Evolutionary conservation across 2,329 filamentous ascomycete genomes (phyloP), one percentile per base, ranked within the genome.

Genomic region (Apiospora rasikravindrae): DNA sequence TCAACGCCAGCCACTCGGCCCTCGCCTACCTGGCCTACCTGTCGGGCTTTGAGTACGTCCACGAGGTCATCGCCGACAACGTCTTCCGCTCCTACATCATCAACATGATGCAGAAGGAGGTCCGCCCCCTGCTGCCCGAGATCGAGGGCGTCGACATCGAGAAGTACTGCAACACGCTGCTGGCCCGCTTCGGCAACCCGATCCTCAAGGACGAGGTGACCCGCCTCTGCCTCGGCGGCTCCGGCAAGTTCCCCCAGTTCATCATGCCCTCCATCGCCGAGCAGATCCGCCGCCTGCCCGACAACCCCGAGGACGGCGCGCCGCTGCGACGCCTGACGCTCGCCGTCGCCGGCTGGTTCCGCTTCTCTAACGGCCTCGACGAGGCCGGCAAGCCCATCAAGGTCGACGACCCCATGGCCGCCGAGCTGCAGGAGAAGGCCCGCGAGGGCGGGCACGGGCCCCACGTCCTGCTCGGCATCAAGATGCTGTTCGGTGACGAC

Each of bases 91-190:
- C 83, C 74, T 86, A 86, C 73, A 79, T 88, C 64, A 86, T 82
- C 83, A 83, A 87, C 79, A 87, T 88, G 86, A 88, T 88, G 86
- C 85, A 88, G 73, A 76, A 86, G 51, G 86, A 88, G 79, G 86
- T 88, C 71, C 87, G 87, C 81, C 86, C 86, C 0, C 80, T 86
- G 22, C 80, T 88, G 47, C 86, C 86, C 29, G 82, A 82, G 10
- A 88, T 88, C 49, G 81, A 82, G 0, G 86, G 85, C 49, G 86
- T 88, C 73, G 79, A 86, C 75, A 84, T 88, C 69, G 86, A 88
- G 74, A 75, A 85, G 75, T 88, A 88, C 80, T 87, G 85, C 82
- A 80, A 83, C 73, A 88, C 86, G 0, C 83, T 88, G 64, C 84
- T 88, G 73, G 85, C 87, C 78, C 86, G 86, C 49, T 88, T 88